Evolutionary conservation across 768 basidiomycete genomes (phyloP), one percentile per base, ranked within the genome.

Genomic region (Xerocomus spinulosus): DNA sequence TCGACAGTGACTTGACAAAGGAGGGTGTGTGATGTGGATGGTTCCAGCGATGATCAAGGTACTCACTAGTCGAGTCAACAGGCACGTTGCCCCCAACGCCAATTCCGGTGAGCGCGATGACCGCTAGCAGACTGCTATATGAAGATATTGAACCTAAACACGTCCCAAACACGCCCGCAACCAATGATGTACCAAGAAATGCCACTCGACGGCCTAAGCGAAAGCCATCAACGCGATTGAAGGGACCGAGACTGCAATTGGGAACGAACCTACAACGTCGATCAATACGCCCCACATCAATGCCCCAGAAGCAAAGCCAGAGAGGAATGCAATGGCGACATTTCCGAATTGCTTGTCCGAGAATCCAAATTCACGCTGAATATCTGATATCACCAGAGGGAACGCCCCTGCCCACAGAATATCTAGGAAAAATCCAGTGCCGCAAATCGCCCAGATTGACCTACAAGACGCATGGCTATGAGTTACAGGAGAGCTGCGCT

Each of bases 211-310:
- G 56, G 24, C 56, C 56, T 57, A 47, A 9, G 34, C 12, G 17
- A 42, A 48, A 34, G 7, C 0, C 5, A 8, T 48, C 26, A 41
- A 24, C 3, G n/a, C 15, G 0, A 14, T 13, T 4, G 13, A 28
- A 37, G 9, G 4, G 18, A 5, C 15, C n/a, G 7, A 10, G 15
- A 8, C 5, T 5, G 12, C n/a, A n/a, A n/a, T n/a, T n/a, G n/a
- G n/a, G n/a, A n/a, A 52, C 56, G 35, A 45, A 57, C 56, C 56
- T 33, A 56, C 24, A n/a, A 57, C 46, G 3, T 57, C 56, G 5
- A 56, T 51, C 36, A 57, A 43, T 15, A 41, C 35, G 1, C 55
- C 55, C 55, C 55, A 57, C 12, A 50, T 3, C 20, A 57, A 48
- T 13, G 39, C 45, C 0, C 56, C 56, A 1, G 14, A 26, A 5